Percentiles rank a stretch among this genome's conserved stretches.
Conservation (phyloP, 805 yeast genomes). For the Lipomyces starkeyi region DNA sequence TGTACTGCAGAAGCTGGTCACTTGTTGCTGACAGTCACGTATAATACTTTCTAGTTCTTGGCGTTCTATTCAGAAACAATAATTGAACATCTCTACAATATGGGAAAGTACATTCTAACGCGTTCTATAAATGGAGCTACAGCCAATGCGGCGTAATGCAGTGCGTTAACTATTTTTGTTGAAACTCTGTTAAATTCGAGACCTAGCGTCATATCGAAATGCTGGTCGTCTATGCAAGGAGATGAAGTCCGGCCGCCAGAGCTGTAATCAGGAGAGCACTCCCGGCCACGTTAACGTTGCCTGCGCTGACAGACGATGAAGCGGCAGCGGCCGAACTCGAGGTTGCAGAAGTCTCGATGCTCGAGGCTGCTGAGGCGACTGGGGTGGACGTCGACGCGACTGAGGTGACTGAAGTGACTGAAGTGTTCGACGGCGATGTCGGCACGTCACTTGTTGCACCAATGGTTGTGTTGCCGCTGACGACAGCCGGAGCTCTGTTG, state of each 20-base stretch:
- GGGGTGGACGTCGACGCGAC: not conserved
- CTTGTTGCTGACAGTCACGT: not conserved
- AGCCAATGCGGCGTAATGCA: not conserved
- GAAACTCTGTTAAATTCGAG: not conserved
- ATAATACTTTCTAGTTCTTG: not conserved
- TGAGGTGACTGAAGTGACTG: not conserved
- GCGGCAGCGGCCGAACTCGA: slow-evolving; percentile 5
- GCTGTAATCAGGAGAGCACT: not conserved
- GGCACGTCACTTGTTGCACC: not conserved
- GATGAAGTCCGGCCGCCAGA: not conserved
- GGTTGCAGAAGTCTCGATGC: slow-evolving; percentile 5
- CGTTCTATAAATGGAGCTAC: no score
- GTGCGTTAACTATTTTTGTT: no score
- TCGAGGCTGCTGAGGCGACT: not conserved
- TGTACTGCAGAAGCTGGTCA: not conserved
- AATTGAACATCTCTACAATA: no score
- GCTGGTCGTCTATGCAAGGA: not conserved
- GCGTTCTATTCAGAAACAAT: not conserved
- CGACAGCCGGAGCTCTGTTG: slow-evolving; percentile 27
- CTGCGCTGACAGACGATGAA: not conserved
- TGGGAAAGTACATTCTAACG: no score
- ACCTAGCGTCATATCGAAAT: not conserved
- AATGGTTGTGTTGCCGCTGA: slow-evolving; percentile 26
- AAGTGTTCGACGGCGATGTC: slow-evolving; percentile 1
- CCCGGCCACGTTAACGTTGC: not conserved